Conservation (phyloP, 768 basidiomycete species). For the Trichaptum fuscoviolaceum region DNA sequence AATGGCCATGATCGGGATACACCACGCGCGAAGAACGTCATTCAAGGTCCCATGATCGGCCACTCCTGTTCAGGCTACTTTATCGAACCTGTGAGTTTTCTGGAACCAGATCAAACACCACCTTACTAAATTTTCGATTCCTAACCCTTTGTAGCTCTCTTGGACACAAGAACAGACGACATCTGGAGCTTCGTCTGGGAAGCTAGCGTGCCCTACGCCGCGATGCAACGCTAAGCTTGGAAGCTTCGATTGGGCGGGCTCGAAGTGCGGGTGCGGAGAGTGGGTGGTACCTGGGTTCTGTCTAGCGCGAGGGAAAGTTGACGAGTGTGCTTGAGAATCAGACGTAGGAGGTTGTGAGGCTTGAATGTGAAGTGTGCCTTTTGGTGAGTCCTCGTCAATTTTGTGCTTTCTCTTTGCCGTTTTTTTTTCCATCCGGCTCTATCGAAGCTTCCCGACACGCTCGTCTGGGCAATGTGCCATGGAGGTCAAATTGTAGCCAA, state of each 20-base stretch:
- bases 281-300: slow-evolving; percentile 3
- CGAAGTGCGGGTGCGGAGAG: not conserved
- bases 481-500: not conserved
- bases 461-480: not conserved
- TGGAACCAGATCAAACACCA: not conserved
- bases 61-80: slow-evolving; percentile 95
- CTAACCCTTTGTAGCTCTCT: slow-evolving; percentile 53
- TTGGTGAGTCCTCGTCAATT: not conserved
- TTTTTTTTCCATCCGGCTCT: not conserved
- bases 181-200: slow-evolving; percentile 72
- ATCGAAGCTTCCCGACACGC: not conserved
- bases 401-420: not conserved
- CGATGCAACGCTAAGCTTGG: slow-evolving; percentile 90
- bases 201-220: slow-evolving; percentile 87
- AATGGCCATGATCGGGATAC: not conserved
- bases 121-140: not conserved
- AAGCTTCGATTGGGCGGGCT: slow-evolving; percentile 23
- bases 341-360: not conserved
- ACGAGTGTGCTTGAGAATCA: not conserved
- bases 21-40: not conserved
- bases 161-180: slow-evolving; percentile 91
- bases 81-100: slow-evolving; percentile 77
- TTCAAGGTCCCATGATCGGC: slow-evolving; percentile 41
- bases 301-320: not conserved
- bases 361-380: not conserved